Evolutionary conservation across 1,284 basidiomycete species (phyloP), one percentile per base, ranked within the genome.

Genomic region (Meripilus lineatus): DNA sequence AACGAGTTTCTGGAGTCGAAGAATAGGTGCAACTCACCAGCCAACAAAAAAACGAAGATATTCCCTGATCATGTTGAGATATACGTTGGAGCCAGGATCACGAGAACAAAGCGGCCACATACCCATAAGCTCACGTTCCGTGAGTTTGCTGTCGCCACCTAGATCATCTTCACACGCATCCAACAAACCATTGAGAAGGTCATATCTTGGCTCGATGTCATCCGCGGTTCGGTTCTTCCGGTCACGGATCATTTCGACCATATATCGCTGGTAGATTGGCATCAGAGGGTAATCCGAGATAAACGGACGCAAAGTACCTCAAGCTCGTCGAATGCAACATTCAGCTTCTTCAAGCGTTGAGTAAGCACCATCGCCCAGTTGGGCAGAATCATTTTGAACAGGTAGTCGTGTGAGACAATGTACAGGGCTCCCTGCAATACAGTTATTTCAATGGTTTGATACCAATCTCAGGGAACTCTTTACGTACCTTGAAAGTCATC

Each of bases 161-260:
- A 45, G 35, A 13, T 56, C 49, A 32, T 65, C 69, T 15, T 64
- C 60, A 32, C 73, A 76, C 5, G 77, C 77, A 44, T 69, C 68
- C 4, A 82, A 57, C 14, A 82, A 62, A 49, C 68, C 73, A 50
- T 65, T 77, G 55, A 82, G 76, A 3, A 82, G 58, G 55, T 84
- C 79, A 47, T 77, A 58, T 23, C 66, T 65, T 45, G 71, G 66
- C 35, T 66, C 67, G 38, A 69, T 71, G 38, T 67, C 55, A 49
- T 62, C 65, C 0, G 62, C 55, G 11, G 42, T 49, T 41, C 67
- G 62, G n/a, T n/a, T n/a, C n/a, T n/a, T n/a, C 0, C 79, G 70
- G 17, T 63, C 64, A 13, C 63, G 49, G 39, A 81, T 75, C 76
- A 81, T 79, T 57, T 80, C 77, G 1, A 59, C 42, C 66, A 81